phyloP scores from a whole-genome alignment of 2,329 filamentous ascomycete genomes.

The Lasiodiplodia citricola region DNA sequence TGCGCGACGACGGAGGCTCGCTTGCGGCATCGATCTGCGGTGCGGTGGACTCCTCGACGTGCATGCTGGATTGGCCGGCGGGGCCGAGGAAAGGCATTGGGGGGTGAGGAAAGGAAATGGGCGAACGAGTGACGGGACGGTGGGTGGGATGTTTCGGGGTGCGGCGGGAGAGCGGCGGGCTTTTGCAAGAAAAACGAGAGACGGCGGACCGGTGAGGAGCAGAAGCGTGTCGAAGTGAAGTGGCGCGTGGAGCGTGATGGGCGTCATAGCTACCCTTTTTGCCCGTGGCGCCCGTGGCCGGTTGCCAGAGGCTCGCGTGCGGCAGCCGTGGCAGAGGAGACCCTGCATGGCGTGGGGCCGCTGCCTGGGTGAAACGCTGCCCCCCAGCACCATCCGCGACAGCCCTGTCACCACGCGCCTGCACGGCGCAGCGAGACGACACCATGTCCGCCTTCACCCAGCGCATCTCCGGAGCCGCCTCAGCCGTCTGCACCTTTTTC shows the following conservation, averaged over 20 bases:
- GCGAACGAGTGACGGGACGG: conserved; percentile 12
- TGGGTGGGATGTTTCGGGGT: not conserved
- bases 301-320: not conserved
- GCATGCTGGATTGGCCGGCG: conserved; percentile 8
- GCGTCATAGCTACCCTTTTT: not conserved
- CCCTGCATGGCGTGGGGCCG: conserved; percentile 4
- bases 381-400: not conserved
- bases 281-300: not conserved
- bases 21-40: conserved; percentile 37
- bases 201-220: conserved; percentile 22
- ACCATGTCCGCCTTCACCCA: conserved; percentile 1
- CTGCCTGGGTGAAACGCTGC: conserved; percentile 2
- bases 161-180: conserved; percentile 10
- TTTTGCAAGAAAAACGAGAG: conserved; percentile 18
- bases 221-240: conserved; percentile 18
- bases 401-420: not conserved
- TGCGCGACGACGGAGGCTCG: conserved; percentile 31
- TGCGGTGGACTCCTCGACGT: conserved; percentile 19
- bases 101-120: conserved; percentile 11
- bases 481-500: conserved; percentile 7
- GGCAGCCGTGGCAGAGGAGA: not conserved
- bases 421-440: not conserved
- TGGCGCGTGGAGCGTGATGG: conserved; percentile 15
- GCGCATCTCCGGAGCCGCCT: not conserved
- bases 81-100: conserved; percentile 25